Base-by-base conservation (phyloP, 306 rosid genomes). In the Cyamopsis tetragonoloba region DNA sequence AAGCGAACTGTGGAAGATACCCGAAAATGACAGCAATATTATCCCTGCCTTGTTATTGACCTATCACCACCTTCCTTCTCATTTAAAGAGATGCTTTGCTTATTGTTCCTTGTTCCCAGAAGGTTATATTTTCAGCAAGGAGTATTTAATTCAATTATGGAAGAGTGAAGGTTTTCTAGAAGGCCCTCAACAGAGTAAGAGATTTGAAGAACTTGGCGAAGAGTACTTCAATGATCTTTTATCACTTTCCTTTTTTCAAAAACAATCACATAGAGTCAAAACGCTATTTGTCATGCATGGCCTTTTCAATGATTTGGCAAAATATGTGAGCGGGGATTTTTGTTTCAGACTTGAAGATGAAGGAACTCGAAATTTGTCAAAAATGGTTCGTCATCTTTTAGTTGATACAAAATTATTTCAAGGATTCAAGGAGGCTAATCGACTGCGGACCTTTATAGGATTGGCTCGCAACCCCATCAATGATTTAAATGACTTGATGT, bases 51-150 rank as follows among this genome's bases (percentile, higher is more conserved):
- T 70, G 4, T 18, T 13, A 3, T 8, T 57, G 17, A 70, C 66
- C 58, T 70, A 70, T 46, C 66, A 70, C 1, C 42, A 56, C 7
- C 66, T 70, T 42, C 75, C 66, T 41, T 31, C 75, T 56, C 57
- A 56, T 57, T 44, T 70, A 0, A 70, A 70, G 15, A 70, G 66
- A 22, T 70, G 75, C 39, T 57, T 70, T 57, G 58, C 67, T 19
- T 70, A 31, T 32, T 58, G 75, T 46, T 12, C 68, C 11, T 4
- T 70, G 7, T 58, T 70, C 23, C 60, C 68, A 1, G 58, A 70
- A 35, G 44, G 11, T 3, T 44, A 31, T 58, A 4, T 18, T 4
- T 70, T 57, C 14, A 13, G 22, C 5, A 70, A 70, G 48, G 59
- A 44, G 28, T 26, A 70, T 30, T 43, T 70, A 2, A 3, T 31